Base-by-base conservation (phyloP, 2,329 filamentous ascomycete species). In the Rhynchosporium secalis region DNA sequence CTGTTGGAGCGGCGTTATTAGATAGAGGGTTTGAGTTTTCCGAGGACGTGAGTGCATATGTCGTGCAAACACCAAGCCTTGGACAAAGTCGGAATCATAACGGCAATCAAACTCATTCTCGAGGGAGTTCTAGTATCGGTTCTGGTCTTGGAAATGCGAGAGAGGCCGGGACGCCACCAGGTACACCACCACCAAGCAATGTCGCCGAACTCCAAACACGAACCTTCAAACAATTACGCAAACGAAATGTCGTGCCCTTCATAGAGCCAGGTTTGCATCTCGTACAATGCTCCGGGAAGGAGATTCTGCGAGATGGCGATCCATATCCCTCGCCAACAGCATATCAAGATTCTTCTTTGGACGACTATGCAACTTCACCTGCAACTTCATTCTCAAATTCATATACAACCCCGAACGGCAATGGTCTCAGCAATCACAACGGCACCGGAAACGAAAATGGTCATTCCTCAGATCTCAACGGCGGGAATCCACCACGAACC, bases 1-100 rank as follows among this genome's bases (percentile, higher is more conserved):
- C 87, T 45, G 93, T 98, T 54, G 86, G 92, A 40, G 81, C 86
- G 62, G 89, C 92, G 0, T 81, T 98, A 4, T 82, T 94, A 63
- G 84, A 87, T 20, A 86, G 89, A 52, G 92, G 92, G 1, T 97
- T 97, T 72, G 87, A 89, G 70, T 93, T 97, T 69, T 89, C 92
- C 66, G 86, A 89, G 66, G 84, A 84, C 58, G 85, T 86, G 65
- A 85, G 88, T 58, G 84, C 78, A 41, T 96, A 88, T 72, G 83
- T 88, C 61, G 49, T 54, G 3, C 56, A 59, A 26, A 87, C 85
- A 78, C 77, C 73, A 0, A 20, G 33, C 62, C 15, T 60, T 65
- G 33, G 33, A 10, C 33, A 36, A 10, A 36, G 3, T 36, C 33
- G 33, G 5, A 5, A 10, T 36, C 33, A 36, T 5, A 10, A 36